Percentiles rank a stretch among this genome's conserved stretches.
Conservation (phyloP, 441 rosid genomes). For the Corymbia citriodora region DNA sequence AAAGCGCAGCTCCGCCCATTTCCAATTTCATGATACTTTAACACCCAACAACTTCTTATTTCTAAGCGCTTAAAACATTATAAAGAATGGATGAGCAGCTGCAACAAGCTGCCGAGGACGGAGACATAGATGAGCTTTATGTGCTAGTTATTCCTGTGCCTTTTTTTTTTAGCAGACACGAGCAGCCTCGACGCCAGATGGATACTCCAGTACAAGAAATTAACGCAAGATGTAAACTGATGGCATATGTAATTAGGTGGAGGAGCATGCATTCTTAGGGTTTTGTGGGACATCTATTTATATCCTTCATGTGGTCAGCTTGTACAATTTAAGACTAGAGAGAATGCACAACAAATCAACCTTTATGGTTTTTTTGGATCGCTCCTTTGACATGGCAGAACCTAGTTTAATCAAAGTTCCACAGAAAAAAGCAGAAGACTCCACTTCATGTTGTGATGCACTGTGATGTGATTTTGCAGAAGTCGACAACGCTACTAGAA, state of each 20-base stretch:
- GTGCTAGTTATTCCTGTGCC: background rate
- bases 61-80: background rate
- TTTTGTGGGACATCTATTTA: background rate
- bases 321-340: background rate
- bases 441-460: background rate
- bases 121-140: background rate
- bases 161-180: background rate
- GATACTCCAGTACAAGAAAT: background rate
- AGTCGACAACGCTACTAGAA: background rate
- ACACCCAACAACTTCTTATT: background rate
- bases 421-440: background rate
- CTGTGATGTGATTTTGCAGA: background rate
- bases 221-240: background rate
- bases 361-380: background rate
- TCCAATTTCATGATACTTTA: background rate
- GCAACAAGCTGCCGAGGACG: background rate
- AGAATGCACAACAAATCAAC: background rate
- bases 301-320: background rate
- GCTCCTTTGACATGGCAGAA: background rate
- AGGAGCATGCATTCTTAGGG: background rate
- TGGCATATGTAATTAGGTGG: background rate
- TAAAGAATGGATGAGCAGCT: background rate
- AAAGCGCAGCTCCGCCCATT: background rate
- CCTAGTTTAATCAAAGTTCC: background rate
- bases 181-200: background rate